A percentile compares a stretch with the other conserved stretches of the same genome.
These are phyloP conservation scores for Brettanomyces nanus DNA, from an alignment of 805 yeast genomes.

Conservation along the genomic window DNA sequence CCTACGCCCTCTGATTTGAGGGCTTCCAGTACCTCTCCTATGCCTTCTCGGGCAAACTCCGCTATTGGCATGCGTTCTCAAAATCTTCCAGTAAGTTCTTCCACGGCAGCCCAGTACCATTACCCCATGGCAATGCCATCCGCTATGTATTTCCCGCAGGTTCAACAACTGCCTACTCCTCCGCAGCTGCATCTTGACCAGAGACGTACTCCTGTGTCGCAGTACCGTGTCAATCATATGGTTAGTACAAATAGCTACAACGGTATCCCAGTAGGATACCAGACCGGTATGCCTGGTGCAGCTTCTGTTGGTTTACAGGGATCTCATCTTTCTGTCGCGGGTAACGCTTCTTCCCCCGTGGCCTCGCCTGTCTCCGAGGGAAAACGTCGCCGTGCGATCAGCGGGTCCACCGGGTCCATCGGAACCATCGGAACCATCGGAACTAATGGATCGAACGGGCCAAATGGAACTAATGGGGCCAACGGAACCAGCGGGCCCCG, in stretches of 20 bases:
- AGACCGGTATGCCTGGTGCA: no score
- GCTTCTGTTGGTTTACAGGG: neutral
- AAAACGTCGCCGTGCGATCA: neutral
- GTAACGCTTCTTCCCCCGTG: neutral
- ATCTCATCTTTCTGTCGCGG: neutral
- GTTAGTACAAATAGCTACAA: no score
- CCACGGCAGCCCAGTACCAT: constrained; percentile 4
- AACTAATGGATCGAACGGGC: no score
- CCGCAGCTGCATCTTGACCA: constrained; percentile 1
- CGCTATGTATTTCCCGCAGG: constrained; percentile 6
- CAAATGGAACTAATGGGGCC: neutral
- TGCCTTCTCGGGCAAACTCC: neutral
- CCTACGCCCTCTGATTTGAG: neutral
- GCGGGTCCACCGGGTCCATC: neutral
- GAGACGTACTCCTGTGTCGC: neutral
- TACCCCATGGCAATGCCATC: neutral
- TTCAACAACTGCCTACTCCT: constrained; percentile 4
- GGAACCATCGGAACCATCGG: no score
- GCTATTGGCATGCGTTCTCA: neutral
- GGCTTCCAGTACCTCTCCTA: constrained; percentile 1
- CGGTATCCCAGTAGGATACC: no score
- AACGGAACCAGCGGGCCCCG: constrained; percentile 15
- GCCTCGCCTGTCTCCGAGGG: neutral
- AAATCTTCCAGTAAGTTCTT: neutral
- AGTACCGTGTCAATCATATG: neutral